Percentiles rank a stretch among this genome's conserved stretches.
These are phyloP conservation scores for Diospyros kaki DNA, from an alignment of 148 eudicot genomes.

Conservation along the genomic window DNA sequence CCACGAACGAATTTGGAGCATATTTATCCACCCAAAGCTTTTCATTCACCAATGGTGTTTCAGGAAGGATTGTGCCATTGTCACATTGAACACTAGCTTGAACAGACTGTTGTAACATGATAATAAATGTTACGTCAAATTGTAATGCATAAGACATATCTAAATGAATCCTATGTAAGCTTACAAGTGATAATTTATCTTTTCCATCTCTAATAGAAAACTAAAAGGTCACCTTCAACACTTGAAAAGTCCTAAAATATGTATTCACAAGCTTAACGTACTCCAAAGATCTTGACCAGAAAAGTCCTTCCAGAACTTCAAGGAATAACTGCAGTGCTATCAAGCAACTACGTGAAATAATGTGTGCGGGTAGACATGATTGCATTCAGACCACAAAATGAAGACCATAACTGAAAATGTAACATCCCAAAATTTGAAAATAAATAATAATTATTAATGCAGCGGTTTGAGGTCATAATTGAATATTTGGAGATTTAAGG, in stretches of 20 bases:
- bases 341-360: neutral
- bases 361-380: neutral
- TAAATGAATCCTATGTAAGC: neutral
- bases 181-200: neutral
- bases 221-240: neutral
- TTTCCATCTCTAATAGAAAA: neutral
- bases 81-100: conserved; percentile 56
- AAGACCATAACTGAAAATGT: neutral
- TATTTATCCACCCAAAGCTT: conserved; percentile 96
- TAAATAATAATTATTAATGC: too few relatives aligned
- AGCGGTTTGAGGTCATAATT: too few relatives aligned
- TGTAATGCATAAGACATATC: neutral
- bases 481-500: too few relatives aligned
- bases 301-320: neutral
- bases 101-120: conserved; percentile 50
- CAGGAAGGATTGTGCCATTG: conserved; percentile 24
- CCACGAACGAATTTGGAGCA: conserved; percentile 89
- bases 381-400: neutral
- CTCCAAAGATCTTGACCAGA: neutral
- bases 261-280: neutral
- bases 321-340: neutral
- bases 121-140: neutral
- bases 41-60: conserved; percentile 49
- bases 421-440: too few relatives aligned
- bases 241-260: neutral